Evolutionary conservation across 2,329 filamentous ascomycete genomes (phyloP).

Genomic region (Seiridium cupressi): DNA sequence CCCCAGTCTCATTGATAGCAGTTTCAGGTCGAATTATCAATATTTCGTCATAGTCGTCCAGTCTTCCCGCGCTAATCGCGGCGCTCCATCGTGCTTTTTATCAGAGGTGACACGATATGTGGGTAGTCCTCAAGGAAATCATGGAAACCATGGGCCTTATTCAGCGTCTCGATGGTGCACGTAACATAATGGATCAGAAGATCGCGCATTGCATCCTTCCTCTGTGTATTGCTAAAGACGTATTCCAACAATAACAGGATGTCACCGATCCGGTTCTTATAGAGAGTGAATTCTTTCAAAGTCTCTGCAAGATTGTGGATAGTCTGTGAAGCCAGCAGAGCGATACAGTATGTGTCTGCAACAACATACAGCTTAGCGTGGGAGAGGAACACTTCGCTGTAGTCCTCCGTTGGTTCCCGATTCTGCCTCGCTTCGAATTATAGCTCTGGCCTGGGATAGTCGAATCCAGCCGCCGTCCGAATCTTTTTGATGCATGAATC

Average conservation of each 20-base stretch:
- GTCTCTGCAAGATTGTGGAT: slow-evolving; percentile 11
- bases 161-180: slow-evolving; percentile 13
- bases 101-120: not conserved
- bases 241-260: slow-evolving; percentile 6
- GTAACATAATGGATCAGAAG: slow-evolving; percentile 11
- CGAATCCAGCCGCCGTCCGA: not conserved
- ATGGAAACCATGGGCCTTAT: not conserved
- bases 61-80: not conserved
- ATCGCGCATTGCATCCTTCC: slow-evolving; percentile 6
- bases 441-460: not conserved
- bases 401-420: slow-evolving; percentile 10
- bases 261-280: slow-evolving; percentile 8
- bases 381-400: slow-evolving; percentile 11
- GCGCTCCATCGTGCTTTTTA: not conserved
- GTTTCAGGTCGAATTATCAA: not conserved
- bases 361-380: slow-evolving; percentile 15
- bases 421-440: slow-evolving; percentile 6
- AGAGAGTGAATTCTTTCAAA: slow-evolving; percentile 9
- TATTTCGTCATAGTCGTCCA: not conserved
- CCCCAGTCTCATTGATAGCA: too few relatives aligned
- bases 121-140: not conserved
- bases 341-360: slow-evolving; percentile 13
- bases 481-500: not conserved
- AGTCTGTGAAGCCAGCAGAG: slow-evolving; percentile 1
- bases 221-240: slow-evolving; percentile 11